These are phyloP conservation scores for Pyricularia grisea DNA, from an alignment of 2,329 filamentous ascomycete species.

Conservation along the genomic window DNA sequence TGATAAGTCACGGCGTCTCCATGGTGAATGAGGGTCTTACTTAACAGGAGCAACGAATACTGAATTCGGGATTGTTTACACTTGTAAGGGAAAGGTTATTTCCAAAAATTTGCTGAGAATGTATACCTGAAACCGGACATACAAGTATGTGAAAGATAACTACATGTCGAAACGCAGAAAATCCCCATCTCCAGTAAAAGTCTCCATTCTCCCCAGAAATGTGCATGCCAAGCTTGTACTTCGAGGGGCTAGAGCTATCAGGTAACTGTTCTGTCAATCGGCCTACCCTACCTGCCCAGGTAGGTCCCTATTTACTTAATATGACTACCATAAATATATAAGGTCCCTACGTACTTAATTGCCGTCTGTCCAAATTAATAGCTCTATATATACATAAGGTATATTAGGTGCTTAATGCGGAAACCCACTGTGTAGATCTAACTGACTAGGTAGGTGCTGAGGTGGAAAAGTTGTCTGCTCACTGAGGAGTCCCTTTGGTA, in stretches of 20 bases:
- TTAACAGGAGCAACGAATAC: not conserved
- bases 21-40: not conserved
- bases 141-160: accelerated
- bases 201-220: not conserved
- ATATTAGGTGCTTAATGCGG: too few species aligned
- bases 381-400: too few species aligned
- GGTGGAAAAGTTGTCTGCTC: too few species aligned
- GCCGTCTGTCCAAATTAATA: too few species aligned
- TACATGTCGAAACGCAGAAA: not conserved
- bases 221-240: not conserved
- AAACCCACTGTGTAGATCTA: too few species aligned
- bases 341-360: too few species aligned
- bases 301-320: too few species aligned
- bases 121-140: not conserved
- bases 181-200: not conserved
- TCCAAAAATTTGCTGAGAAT: not conserved
- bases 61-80: not conserved
- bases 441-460: too few species aligned
- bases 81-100: not conserved
- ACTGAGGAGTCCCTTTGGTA: too few species aligned
- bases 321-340: too few species aligned
- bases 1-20: not conserved
- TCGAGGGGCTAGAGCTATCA: not conserved
- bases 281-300: too few species aligned
- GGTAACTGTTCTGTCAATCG: not conserved